These are phyloP conservation scores for Cadophora sp. DNA, from an alignment of 2,329 filamentous ascomycete genomes.

Conservation along the genomic window DNA sequence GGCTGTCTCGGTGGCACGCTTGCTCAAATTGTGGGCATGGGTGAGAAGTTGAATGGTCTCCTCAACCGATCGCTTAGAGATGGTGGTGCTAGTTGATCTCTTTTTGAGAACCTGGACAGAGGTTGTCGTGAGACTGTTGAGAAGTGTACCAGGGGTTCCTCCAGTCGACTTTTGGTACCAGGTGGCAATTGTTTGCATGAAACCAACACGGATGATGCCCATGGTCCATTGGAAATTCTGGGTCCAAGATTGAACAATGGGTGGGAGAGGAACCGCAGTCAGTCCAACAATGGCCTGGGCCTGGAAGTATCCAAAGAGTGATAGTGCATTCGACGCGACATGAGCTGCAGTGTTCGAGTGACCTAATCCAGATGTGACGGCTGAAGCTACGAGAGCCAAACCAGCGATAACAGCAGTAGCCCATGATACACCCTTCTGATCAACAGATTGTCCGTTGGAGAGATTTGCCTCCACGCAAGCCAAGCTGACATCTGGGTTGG, in stretches of 20 bases:
- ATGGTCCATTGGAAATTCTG: slow-evolving; percentile 99
- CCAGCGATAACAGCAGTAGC: slow-evolving; percentile 86
- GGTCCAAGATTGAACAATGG: slow-evolving; percentile 90
- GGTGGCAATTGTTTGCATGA: slow-evolving; percentile 86
- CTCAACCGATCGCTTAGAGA: slow-evolving; percentile 59
- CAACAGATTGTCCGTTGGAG: slow-evolving; percentile 91
- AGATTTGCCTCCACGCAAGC: slow-evolving; percentile 88
- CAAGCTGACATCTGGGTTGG: slow-evolving; percentile 63
- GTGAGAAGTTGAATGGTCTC: slow-evolving; percentile 42
- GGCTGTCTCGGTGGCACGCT: slow-evolving; percentile 62
- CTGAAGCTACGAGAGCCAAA: slow-evolving; percentile 82
- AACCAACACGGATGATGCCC: slow-evolving; percentile 89
- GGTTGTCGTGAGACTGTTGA: slow-evolving; percentile 74
- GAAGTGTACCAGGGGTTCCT: slow-evolving; percentile 79
- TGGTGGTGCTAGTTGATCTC: slow-evolving; percentile 53
- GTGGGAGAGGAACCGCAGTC: slow-evolving; percentile 80
- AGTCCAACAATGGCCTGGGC: slow-evolving; percentile 91
- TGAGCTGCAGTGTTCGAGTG: slow-evolving; percentile 95
- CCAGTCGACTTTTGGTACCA: slow-evolving; percentile 97
- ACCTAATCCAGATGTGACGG: slow-evolving; percentile 86
- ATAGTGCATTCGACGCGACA: slow-evolving; percentile 90
- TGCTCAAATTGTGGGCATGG: slow-evolving; percentile 49
- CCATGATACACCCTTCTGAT: slow-evolving; percentile 90
- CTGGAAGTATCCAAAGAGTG: slow-evolving; percentile 95
- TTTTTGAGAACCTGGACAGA: slow-evolving; percentile 77